Conservation (phyloP, 2,329 filamentous ascomycete genomes). For the Shiraia sp. region DNA sequence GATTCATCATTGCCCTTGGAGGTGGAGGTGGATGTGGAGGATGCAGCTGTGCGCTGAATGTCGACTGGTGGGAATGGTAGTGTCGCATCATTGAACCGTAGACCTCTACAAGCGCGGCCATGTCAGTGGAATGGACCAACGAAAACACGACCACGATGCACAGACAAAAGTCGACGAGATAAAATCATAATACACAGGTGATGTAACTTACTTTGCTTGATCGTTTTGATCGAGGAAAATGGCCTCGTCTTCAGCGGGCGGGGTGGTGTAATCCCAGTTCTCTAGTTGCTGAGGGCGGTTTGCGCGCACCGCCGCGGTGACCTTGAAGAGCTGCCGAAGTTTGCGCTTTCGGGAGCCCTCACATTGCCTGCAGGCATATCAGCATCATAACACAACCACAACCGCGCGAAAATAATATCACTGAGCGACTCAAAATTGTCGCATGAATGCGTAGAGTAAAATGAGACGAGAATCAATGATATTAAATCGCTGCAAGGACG, state of each 20-base stretch:
- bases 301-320: constrained; percentile 64
- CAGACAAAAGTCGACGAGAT: neutral
- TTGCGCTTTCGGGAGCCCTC: constrained; percentile 87
- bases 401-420: constrained; percentile 43
- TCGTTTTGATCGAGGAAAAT: constrained; percentile 62
- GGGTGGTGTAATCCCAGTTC: constrained; percentile 59
- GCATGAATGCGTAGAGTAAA: constrained; percentile 34
- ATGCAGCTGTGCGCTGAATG: constrained; percentile 26
- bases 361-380: constrained; percentile 45
- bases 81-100: constrained; percentile 60
- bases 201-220: constrained; percentile 57
- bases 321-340: constrained; percentile 82
- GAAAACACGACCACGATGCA: constrained; percentile 16
- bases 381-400: constrained; percentile 41
- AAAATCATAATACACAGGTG: constrained; percentile 3
- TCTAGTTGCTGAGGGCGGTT: constrained; percentile 60
- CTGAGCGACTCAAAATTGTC: constrained; percentile 46
- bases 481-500: constrained; percentile 20
- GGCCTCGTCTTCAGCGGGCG: constrained; percentile 56
- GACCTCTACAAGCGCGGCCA: constrained; percentile 51
- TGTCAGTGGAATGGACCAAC: constrained; percentile 37
- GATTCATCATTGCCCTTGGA: constrained; percentile 26
- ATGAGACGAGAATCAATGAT: constrained; percentile 36
- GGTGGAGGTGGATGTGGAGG: constrained; percentile 28
- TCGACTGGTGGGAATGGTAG: constrained; percentile 46